Conservation (phyloP, 768 basidiomycete species). For the Tulasnella sp. region DNA sequence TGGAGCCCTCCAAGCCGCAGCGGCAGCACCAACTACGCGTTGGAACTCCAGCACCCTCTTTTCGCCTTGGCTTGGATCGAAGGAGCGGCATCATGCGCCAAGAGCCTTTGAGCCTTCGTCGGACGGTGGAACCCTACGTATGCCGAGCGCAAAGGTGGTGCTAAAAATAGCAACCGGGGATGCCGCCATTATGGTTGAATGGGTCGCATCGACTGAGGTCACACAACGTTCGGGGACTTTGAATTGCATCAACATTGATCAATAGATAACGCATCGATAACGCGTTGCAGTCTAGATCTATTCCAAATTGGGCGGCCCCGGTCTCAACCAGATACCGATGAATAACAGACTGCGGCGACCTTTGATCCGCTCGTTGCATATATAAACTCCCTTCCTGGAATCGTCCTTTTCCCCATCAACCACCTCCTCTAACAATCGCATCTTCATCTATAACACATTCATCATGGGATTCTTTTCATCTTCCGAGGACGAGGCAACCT, state of each 20-base stretch:
- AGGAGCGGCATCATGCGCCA: background rate
- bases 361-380: background rate
- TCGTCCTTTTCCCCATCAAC: background rate
- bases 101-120: background rate
- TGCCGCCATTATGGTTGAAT: background rate
- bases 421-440: background rate
- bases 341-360: background rate
- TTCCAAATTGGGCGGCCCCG: background rate
- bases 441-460: no score
- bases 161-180: background rate
- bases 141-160: background rate
- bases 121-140: background rate
- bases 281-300: background rate
- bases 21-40: background rate
- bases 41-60: background rate
- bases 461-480: background rate
- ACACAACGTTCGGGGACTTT: background rate
- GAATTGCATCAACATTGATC: background rate
- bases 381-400: background rate
- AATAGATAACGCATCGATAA: background rate
- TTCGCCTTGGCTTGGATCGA: background rate
- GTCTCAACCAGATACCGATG: background rate
- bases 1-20: background rate
- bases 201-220: background rate
- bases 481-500: background rate